Base-by-base conservation (phyloP, 345 rosid species). In the Euphorbia tirucalli region DNA sequence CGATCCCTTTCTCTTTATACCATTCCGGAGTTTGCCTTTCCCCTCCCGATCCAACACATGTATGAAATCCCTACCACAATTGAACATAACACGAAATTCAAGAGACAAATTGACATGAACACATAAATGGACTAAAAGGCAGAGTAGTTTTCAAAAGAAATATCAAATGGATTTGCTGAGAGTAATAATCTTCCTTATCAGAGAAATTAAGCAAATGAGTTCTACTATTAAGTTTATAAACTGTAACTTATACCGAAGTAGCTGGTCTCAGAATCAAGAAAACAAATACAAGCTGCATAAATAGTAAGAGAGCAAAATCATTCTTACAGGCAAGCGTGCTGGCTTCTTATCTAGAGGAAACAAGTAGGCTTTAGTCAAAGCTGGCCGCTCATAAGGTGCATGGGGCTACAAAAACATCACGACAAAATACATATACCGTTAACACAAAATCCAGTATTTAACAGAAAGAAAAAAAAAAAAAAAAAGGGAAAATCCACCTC, bases 351-450 rank as follows among this genome's bases (percentile, higher is more conserved):
- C 96, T 0, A 74, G 81, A 5, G 97, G 99, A 83, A 92, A 92
- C 89, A 95, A 81, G 83, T 95, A 95, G 44, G 76, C 99, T 75
- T 95, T 95, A 11, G 97, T 92, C 81, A 95, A 84, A 76, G 97
- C 99, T 1, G 99, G 99, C 73, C 99, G 86, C 87, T 92, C 99
- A 70, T 95, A 95, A 5, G 99, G 97, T 8, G 97, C 97, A 56
- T 87, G 68, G 32, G 97, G 87, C 97, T 92, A 84, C 82, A 75
- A 52, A 14, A 67, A 61, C 56, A 74, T 30, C 52, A 63, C 3
- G 1, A 52, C 24, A 48, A 32, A 55, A 55, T 22, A 1, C 11
- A 35, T 7, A 32, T 7, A 32, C 43, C 4, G 7, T 13, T 56
- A 4, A 52, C 52, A 35, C 35, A 30, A 15, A 52, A 59, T 60